These are phyloP conservation scores for Biancaea sappan DNA, from an alignment of 306 rosid species.

Conservation along the genomic window DNA sequence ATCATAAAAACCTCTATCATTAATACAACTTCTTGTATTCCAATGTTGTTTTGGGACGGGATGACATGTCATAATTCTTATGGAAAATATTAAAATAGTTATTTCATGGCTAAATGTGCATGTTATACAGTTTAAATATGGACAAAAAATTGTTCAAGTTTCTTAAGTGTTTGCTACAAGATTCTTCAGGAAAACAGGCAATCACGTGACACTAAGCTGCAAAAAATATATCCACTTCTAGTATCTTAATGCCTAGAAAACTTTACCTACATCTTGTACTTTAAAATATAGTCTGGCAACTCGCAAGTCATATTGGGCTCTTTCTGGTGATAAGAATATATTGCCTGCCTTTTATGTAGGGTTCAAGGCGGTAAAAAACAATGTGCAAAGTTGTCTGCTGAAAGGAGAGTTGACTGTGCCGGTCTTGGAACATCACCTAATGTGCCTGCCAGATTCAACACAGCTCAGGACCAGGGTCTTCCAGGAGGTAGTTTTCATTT, in stretches of 20 bases:
- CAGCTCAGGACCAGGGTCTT: not conserved
- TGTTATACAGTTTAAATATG: not conserved
- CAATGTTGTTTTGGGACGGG: not conserved
- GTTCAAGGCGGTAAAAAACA: not conserved
- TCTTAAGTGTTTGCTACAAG: not conserved
- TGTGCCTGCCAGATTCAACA: not conserved
- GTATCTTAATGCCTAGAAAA: not conserved
- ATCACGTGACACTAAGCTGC: not conserved
- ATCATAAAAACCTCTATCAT: not conserved
- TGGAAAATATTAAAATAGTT: not conserved
- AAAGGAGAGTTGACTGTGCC: not conserved
- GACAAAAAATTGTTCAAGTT: not conserved
- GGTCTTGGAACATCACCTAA: not conserved
- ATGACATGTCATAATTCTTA: not conserved
- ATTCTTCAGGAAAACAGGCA: not conserved
- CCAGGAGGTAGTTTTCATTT: not conserved
- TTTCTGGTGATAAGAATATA: not conserved
- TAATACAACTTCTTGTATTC: not conserved
- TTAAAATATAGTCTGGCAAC: not conserved
- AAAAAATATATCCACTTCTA: not conserved
- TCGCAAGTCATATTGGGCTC: not conserved
- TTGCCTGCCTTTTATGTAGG: constrained; percentile 18
- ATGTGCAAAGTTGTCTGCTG: not conserved
- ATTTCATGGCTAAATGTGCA: too few relatives aligned
- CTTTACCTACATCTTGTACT: not conserved